Evolutionary conservation across 2,329 filamentous ascomycete species (phyloP), one percentile per base, ranked within the genome.

Genomic region (Colletotrichum sp.): DNA sequence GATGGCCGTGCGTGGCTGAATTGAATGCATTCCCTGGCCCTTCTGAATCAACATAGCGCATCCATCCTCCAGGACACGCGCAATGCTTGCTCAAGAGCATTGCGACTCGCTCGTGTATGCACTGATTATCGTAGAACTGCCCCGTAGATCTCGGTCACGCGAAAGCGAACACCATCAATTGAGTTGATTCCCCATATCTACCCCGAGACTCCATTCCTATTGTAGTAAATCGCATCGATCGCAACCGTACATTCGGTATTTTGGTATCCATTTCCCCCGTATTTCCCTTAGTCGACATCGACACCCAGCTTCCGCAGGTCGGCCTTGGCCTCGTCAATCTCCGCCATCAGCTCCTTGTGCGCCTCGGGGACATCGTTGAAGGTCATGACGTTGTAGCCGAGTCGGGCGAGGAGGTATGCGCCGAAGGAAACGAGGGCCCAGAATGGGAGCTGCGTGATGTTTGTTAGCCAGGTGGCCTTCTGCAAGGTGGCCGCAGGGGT

Each of bases 281-380:
- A 52, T 1, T 4, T 21, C 60, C 60, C 43, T 87, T 88, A 93
- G 88, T 98, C 94, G 76, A 96, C 93, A 79, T 94, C 92, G 55
- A 98, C 94, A 10, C 95, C 95, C 84, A 94, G 91, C 75, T 88
- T 88, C 82, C 91, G 91, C 84, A 98, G 86, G 80, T 98, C 95
- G 77, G 87, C 87, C 87, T 94, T 93, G 78, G 95, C 95, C 84
- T 93, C 80, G 78, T 95, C 90, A 82, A 98, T 97, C 87, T 99
- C 94, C 80, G 87, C 89, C 90, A 97, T 95, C 80, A 99, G 88
- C 87, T 98, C 96, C 83, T 93, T 92, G 86, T 99, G 94, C 68
- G 97, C 97, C 77, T 95, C 91, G 71, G 96, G 96, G 65, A 98
- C 95, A 86, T 99, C 96, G 89, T 98, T 97, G 91, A 99, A 99